Base-by-base conservation (phyloP, 441 rosid genomes). In the Pelargonium exstipulatum region DNA sequence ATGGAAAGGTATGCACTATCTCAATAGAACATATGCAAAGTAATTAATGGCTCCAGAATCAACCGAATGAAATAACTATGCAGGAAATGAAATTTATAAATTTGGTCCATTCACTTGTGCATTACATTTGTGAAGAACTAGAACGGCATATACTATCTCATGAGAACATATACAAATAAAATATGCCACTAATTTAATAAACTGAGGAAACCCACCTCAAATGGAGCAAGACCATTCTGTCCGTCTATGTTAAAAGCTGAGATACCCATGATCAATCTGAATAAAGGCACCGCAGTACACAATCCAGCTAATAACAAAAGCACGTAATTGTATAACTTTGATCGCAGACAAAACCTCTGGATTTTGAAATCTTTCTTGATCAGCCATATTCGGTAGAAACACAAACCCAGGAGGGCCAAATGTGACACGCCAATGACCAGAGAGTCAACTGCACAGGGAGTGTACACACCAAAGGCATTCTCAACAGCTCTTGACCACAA, bases 391-490 rank as follows among this genome's bases (percentile, higher is more conserved):
- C 97, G 83, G 65, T 89, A 89, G 73, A 84, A 70, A 80, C 96
- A 92, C 1, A 95, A 76, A 29, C 82, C 81, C 83, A 88, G 74
- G 64, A 95, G 84, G 68, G 74, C 84, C 83, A 92, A 63, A 73
- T 92, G 88, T 69, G 96, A 84, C 63, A 88, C 22, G 6, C 81
- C 78, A 43, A 95, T 60, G 70, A 92, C 99, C 73, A 90, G 68
- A 58, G 91, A 82, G 73, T 90, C 94, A 16, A 92, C 77, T 46
- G 90, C 94, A 76, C 99, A 92, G 46, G 99, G 99, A 62, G 97
- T 92, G 84, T 88, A 92, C 18, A 85, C 87, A 60, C 99, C 99
- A 74, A 95, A 90, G 24, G 96, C 96, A 79, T 87, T 89, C 72
- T 85, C 85, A 66, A 83, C 96, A 9, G 80, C 79, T 70, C 78